These are phyloP conservation scores for Ramaria rubella DNA, from an alignment of 768 basidiomycete genomes.

Conservation along the genomic window DNA sequence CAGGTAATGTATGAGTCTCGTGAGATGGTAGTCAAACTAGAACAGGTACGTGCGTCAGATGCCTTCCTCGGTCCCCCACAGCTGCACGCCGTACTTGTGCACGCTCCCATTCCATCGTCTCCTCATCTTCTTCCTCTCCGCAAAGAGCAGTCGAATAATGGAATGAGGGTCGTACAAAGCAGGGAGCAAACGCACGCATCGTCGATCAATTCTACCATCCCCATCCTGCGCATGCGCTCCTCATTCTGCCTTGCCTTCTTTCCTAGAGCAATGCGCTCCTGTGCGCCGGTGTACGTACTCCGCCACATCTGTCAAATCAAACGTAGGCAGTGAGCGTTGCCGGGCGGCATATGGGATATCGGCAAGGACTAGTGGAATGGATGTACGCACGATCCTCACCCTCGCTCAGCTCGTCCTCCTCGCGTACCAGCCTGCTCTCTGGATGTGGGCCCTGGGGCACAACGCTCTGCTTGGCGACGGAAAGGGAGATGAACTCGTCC, in stretches of 20 bases:
- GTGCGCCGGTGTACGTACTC: slow-evolving; percentile 84
- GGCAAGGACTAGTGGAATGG: too few relatives aligned
- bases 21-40: slow-evolving; percentile 6
- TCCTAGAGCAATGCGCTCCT: slow-evolving; percentile 78
- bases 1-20: neutral
- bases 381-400: slow-evolving; percentile 68
- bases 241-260: slow-evolving; percentile 75
- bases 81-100: slow-evolving; percentile 74
- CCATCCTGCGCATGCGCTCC: slow-evolving; percentile 55
- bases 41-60: too few relatives aligned
- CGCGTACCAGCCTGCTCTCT: slow-evolving; percentile 71
- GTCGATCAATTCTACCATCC: slow-evolving; percentile 74
- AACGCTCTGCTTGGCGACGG: slow-evolving; percentile 52
- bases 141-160: neutral
- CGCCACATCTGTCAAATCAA: slow-evolving; percentile 53
- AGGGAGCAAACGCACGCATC: slow-evolving; percentile 60
- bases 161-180: too few relatives aligned
- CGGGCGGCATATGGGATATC: too few relatives aligned
- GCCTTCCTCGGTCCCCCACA: slow-evolving; percentile 25
- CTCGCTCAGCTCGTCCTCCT: slow-evolving; percentile 85
- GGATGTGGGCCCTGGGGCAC: slow-evolving; percentile 70
- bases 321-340: too few relatives aligned
- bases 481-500: slow-evolving; percentile 76
- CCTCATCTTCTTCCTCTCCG: slow-evolving; percentile 79
- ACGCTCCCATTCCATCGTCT: slow-evolving; percentile 78